Evolutionary conservation across 805 yeast species (phyloP).

Genomic region (Ogataea ramenticola): DNA sequence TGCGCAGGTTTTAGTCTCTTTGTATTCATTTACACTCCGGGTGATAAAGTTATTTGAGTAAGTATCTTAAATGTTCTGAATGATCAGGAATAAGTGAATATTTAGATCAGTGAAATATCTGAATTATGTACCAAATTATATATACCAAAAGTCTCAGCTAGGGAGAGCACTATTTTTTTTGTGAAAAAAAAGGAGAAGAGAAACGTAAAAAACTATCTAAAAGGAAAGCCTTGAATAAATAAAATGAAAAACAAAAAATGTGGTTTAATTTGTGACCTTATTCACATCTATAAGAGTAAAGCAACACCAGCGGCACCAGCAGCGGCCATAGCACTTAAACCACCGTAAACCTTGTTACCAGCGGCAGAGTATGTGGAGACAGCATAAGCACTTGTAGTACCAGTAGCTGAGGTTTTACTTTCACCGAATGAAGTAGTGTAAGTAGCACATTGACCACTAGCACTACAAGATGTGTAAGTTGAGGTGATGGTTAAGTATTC

Average conservation of each 20-base stretch:
- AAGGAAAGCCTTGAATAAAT: not conserved
- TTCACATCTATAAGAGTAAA: slow-evolving; percentile 14
- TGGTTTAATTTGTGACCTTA: not conserved
- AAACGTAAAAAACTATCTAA: too few relatives aligned
- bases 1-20: too few relatives aligned
- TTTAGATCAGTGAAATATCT: too few relatives aligned
- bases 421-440: slow-evolving; percentile 3
- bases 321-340: slow-evolving; percentile 16
- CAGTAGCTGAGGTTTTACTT: slow-evolving; percentile 2
- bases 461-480: slow-evolving; percentile 15
- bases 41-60: too few relatives aligned
- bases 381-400: slow-evolving; percentile 4
- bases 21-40: too few relatives aligned
- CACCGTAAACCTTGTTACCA: slow-evolving; percentile 13
- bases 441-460: slow-evolving; percentile 6
- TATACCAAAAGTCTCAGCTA: too few relatives aligned
- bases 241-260: not conserved
- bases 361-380: slow-evolving; percentile 13
- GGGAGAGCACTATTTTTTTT: too few relatives aligned
- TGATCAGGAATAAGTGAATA: too few relatives aligned
- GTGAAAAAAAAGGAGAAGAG: too few relatives aligned
- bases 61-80: too few relatives aligned
- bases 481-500: slow-evolving; percentile 32
- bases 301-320: slow-evolving; percentile 23
- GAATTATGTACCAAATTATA: too few relatives aligned